phyloP scores from a whole-genome alignment of 2,329 filamentous ascomycete genomes.

The Penicillium thymicola region DNA sequence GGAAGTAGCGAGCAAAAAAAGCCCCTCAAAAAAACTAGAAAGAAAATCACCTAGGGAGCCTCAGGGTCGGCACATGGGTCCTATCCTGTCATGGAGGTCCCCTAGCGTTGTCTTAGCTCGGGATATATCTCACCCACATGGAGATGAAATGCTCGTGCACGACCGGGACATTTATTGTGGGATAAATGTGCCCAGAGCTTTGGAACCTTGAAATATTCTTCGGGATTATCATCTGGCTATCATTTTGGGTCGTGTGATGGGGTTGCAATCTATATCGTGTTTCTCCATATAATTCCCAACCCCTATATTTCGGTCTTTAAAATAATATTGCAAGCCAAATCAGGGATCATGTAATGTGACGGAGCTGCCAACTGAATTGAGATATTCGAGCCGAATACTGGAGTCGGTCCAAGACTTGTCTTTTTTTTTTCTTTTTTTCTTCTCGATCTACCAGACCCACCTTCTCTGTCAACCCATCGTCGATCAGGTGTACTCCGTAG shows the following conservation, averaged over 20 bases:
- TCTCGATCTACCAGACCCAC: slow-evolving; percentile 12
- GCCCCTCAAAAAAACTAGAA: neutral
- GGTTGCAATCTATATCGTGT: neutral
- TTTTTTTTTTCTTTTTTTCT: no score
- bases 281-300: neutral
- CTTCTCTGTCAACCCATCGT: slow-evolving; percentile 18
- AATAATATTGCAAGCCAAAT: neutral
- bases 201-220: neutral
- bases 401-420: slow-evolving; percentile 10
- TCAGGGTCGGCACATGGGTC: neutral
- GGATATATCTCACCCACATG: slow-evolving; percentile 19
- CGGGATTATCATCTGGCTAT: neutral
- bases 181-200: neutral
- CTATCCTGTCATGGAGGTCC: neutral
- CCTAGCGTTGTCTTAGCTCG: slow-evolving; percentile 10
- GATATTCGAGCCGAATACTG: slow-evolving; percentile 2
- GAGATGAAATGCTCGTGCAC: slow-evolving; percentile 7
- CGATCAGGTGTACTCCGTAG: slow-evolving; percentile 22
- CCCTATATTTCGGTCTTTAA: slow-evolving; percentile 3
- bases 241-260: neutral
- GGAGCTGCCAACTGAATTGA: neutral
- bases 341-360: neutral
- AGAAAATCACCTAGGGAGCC: neutral
- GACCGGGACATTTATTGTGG: neutral
- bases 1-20: neutral